A percentile compares a stretch with the other conserved stretches of the same genome.
These are phyloP conservation scores for Pseudogymnoascus sp. DNA, from an alignment of 2,329 filamentous ascomycete species.

Conservation along the genomic window DNA sequence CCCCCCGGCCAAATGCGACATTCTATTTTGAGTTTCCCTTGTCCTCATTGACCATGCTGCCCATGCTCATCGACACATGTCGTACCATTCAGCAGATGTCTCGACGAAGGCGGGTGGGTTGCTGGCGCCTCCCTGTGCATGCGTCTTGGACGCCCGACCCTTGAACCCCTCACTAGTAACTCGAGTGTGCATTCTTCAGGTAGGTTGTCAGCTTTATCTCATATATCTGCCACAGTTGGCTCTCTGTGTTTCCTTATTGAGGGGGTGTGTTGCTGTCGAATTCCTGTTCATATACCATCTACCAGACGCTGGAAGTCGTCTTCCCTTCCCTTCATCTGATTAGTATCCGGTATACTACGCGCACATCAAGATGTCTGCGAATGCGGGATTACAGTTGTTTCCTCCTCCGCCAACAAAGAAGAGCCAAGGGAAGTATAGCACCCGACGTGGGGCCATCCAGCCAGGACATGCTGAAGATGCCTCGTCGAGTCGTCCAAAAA, in stretches of 20 bases:
- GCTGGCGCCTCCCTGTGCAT: neutral
- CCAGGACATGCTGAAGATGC: constrained; percentile 9
- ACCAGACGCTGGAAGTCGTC: neutral
- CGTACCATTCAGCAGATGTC: neutral
- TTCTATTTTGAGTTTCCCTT: constrained; percentile 6
- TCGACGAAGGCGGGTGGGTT: neutral
- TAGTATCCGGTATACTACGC: constrained; percentile 18
- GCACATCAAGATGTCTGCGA: constrained; percentile 17
- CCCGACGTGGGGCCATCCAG: constrained; percentile 18
- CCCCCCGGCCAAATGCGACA: neutral
- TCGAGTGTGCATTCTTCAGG: neutral
- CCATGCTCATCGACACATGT: neutral
- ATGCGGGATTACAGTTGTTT: constrained; percentile 26
- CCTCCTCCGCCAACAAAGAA: constrained; percentile 26
- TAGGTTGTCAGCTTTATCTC: neutral
- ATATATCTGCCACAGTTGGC: neutral
- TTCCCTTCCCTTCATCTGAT: constrained; percentile 7
- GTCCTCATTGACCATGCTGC: neutral
- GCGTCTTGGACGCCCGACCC: neutral
- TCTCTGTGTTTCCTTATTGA: neutral
- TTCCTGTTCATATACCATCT: neutral
- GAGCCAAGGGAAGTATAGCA: constrained; percentile 22
- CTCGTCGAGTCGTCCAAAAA: neutral
- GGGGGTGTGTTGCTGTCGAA: neutral
- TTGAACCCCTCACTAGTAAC: neutral